These are phyloP conservation scores for Akebia trifoliata DNA, from an alignment of 164 flowering plant species.

Conservation along the genomic window DNA sequence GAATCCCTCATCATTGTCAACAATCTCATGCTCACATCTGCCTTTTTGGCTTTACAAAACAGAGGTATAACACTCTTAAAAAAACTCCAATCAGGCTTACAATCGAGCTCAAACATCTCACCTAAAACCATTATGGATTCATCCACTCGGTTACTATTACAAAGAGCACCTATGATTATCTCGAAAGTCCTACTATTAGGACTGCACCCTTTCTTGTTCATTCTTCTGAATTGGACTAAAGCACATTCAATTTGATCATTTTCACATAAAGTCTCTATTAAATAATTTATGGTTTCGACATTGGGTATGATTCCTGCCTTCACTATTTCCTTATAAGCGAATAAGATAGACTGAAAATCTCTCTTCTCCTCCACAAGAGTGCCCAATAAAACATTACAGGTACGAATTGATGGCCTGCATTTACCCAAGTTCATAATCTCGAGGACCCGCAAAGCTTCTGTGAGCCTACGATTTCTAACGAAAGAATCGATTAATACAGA, in stretches of 20 bases:
- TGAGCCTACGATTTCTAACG: conserved; percentile 29
- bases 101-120: conserved; percentile 38
- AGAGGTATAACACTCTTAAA: conserved; percentile 38
- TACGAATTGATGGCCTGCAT: conserved; percentile 28
- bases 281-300: conserved; percentile 49
- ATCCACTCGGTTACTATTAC: conserved; percentile 27
- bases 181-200: conserved; percentile 58
- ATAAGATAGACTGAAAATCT: conserved; percentile 40
- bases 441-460: conserved; percentile 48
- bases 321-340: conserved; percentile 77
- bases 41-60: conserved; percentile 34
- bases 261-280: conserved; percentile 52
- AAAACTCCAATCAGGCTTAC: conserved; percentile 31
- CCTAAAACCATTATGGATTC: conserved; percentile 36
- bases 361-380: conserved; percentile 42
- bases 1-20: conserved; percentile 44
- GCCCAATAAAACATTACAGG: conserved; percentile 42
- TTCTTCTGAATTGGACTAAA: conserved; percentile 57
- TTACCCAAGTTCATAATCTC: conserved; percentile 40
- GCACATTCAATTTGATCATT: conserved; percentile 34
- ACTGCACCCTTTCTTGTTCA: conserved; percentile 54
- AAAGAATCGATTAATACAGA: conserved; percentile 33
- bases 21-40: conserved; percentile 34
- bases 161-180: conserved; percentile 44
- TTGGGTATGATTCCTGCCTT: conserved; percentile 52